Percentiles rank a stretch among this genome's conserved stretches.
Evolutionary conservation across 1,284 basidiomycete species (phyloP).

Genomic region (Ganoderma boninense): DNA sequence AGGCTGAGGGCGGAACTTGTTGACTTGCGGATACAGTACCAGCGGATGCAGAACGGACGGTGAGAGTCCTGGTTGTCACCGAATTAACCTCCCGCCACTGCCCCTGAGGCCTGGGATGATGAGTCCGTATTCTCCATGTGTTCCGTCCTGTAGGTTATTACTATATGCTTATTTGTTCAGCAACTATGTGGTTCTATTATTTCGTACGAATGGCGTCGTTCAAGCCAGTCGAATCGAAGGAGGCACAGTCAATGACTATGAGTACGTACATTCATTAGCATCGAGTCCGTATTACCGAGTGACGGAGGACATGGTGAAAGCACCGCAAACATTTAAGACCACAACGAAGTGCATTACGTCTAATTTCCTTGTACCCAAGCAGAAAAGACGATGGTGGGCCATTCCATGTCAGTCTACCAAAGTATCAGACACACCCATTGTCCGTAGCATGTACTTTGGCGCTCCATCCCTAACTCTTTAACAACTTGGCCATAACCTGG

Average conservation of each 20-base stretch:
- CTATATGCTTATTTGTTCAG: neutral
- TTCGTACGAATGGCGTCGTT: neutral
- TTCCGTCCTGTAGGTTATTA: too few species aligned
- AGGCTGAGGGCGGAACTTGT: conserved; percentile 1
- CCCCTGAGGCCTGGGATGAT: too few species aligned
- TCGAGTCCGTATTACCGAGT: too few species aligned
- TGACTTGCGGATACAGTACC: neutral
- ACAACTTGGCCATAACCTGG: neutral
- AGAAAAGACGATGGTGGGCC: too few species aligned
- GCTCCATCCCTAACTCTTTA: neutral
- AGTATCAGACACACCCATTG: neutral
- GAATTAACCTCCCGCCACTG: too few species aligned
- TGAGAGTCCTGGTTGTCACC: neutral
- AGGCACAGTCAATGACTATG: neutral
- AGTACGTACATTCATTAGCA: too few species aligned
- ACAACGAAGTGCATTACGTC: too few species aligned
- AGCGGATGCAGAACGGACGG: neutral
- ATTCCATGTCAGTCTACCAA: too few species aligned
- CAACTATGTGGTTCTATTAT: neutral
- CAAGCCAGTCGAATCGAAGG: neutral
- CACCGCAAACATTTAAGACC: too few species aligned
- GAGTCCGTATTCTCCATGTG: neutral
- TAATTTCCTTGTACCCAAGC: too few species aligned
- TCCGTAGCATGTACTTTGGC: neutral
- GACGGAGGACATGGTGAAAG: too few species aligned